Percentiles rank a stretch among this genome's conserved stretches.
Conservation (phyloP, 202 grass and related monocot genomes). For the Musa balbisiana region DNA sequence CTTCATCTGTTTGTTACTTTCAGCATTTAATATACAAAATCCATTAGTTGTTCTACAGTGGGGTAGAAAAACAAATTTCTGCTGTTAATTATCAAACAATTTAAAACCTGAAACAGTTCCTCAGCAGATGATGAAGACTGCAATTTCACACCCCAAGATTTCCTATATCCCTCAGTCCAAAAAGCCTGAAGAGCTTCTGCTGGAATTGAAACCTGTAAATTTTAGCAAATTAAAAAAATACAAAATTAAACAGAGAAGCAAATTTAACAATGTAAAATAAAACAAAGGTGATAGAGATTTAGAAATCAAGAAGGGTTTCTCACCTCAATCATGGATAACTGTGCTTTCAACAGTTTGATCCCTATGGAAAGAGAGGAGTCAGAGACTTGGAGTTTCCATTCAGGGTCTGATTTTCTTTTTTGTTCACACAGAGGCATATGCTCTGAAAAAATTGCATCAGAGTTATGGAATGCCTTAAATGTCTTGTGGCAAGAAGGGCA, state of each 20-base stretch:
- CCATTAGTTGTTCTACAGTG: background rate
- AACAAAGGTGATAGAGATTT: conserved; percentile 27
- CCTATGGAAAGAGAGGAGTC: conserved; percentile 46
- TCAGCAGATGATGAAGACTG: conserved; percentile 48
- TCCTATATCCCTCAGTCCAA: conserved; percentile 71
- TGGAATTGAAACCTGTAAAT: conserved; percentile 67
- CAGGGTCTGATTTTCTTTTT: conserved; percentile 42
- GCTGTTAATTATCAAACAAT: background rate
- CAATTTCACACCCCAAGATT: conserved; percentile 81
- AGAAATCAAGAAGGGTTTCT: conserved; percentile 19
- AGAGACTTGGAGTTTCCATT: conserved; percentile 51
- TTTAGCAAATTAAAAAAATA: background rate
- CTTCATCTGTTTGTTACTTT: background rate
- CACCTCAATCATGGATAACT: conserved; percentile 69
- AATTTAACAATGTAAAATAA: conserved; percentile 1
- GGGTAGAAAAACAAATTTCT: background rate
- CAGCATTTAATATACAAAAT: background rate
- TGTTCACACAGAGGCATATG: conserved; percentile 61
- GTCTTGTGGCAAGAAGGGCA: conserved; percentile 76
- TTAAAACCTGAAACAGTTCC: conserved; percentile 63
- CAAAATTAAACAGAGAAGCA: conserved; percentile 2
- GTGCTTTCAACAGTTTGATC: conserved; percentile 62
- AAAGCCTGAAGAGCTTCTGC: conserved; percentile 56
- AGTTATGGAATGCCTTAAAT: conserved; percentile 47
- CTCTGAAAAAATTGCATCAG: conserved; percentile 44